These are phyloP conservation scores for Phytophthora sp. DNA, from an alignment of 352 stramenopile genomes.

Conservation along the genomic window DNA sequence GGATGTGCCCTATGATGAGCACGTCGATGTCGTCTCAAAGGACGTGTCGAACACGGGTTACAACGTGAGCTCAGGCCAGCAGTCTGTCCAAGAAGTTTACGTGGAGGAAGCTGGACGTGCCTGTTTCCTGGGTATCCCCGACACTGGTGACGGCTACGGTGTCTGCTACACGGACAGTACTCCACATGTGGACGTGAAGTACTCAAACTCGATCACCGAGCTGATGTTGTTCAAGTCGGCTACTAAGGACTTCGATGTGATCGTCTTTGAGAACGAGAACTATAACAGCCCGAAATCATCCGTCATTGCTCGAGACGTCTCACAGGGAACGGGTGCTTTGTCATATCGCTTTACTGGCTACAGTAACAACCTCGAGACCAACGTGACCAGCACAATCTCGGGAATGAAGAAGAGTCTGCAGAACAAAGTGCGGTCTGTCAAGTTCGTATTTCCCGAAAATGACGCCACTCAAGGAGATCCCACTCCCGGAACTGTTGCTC, in stretches of 20 bases:
- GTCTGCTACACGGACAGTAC: conserved; percentile 43
- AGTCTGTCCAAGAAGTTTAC: conserved; percentile 50
- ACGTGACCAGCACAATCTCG: neutral
- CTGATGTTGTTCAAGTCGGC: conserved; percentile 49
- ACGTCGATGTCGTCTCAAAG: conserved; percentile 38
- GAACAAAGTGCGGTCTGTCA: conserved; percentile 36
- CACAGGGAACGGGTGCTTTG: conserved; percentile 3
- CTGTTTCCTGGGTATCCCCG: conserved; percentile 52
- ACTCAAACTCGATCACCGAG: conserved; percentile 43
- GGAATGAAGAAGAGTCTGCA: conserved; percentile 31
- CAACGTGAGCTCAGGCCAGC: conserved; percentile 27
- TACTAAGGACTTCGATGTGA: conserved; percentile 48
- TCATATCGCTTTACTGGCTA: conserved; percentile 42
- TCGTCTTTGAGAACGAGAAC: conserved; percentile 45
- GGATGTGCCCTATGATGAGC: conserved; percentile 44
- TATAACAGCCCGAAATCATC: conserved; percentile 31
- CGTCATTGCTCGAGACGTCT: neutral
- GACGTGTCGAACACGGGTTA: conserved; percentile 46
- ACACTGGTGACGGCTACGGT: conserved; percentile 30
- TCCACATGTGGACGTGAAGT: conserved; percentile 33
- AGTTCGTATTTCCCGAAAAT: conserved; percentile 24
- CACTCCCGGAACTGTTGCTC: conserved; percentile 28
- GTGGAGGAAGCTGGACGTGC: conserved; percentile 52
- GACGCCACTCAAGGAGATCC: conserved; percentile 12
- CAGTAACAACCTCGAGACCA: conserved; percentile 36